A percentile compares a stretch with the other conserved stretches of the same genome.
Evolutionary conservation across 2,329 filamentous ascomycete species (phyloP).

Genomic region (Phymatotrichopsis omnivora): DNA sequence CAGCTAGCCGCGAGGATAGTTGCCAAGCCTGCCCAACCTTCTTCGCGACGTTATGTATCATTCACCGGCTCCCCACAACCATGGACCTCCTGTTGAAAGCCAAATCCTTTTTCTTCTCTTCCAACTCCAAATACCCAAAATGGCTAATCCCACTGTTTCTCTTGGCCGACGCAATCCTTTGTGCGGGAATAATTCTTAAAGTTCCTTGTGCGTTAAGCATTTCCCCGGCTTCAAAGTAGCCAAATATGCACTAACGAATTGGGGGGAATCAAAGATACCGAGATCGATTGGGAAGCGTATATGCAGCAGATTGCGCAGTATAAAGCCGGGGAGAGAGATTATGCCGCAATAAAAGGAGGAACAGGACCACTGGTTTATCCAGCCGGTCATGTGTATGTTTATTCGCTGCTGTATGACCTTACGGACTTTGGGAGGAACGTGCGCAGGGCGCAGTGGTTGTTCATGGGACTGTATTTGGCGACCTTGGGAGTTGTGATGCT

Average conservation of each 20-base stretch:
- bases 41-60: too few species aligned
- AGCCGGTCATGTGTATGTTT: conserved; percentile 85
- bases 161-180: conserved; percentile 60
- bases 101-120: conserved; percentile 10
- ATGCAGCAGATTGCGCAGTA: conserved; percentile 86
- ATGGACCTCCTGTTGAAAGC: conserved; percentile 19
- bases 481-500: conserved; percentile 67
- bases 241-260: not conserved
- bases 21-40: too few species aligned
- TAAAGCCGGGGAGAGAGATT: conserved; percentile 76
- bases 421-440: conserved; percentile 71
- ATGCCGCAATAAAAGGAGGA: conserved; percentile 70
- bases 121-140: conserved; percentile 37
- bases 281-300: conserved; percentile 96
- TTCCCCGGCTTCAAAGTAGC: not conserved
- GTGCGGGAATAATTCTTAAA: conserved; percentile 64
- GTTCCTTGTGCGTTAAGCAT: conserved; percentile 68
- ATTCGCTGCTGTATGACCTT: conserved; percentile 65
- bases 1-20: too few species aligned
- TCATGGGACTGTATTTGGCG: conserved; percentile 66
- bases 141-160: conserved; percentile 53
- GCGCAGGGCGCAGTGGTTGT: conserved; percentile 69
- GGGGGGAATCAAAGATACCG: conserved; percentile 62
- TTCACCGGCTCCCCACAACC: not conserved
- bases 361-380: conserved; percentile 95